Evolutionary conservation across 108 stramenopile species (phyloP), one percentile per base, ranked within the genome.

Genomic region (Stephanodiscus minutulus): DNA sequence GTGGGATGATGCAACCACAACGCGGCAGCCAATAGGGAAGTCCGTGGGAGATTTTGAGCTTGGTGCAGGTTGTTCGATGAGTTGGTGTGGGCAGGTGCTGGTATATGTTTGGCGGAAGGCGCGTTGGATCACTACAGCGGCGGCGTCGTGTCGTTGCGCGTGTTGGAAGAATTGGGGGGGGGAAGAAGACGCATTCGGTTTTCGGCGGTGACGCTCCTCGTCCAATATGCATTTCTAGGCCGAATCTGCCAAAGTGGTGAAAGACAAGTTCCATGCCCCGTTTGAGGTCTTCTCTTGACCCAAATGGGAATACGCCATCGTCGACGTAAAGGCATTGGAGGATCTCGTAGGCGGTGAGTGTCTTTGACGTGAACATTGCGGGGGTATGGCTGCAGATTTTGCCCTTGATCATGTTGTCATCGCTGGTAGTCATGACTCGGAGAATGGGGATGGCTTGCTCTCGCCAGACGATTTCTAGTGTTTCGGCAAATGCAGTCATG

Each of bases 171-270:
- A 33, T 5, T 4, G 31, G 31, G 31, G 31, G 31, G 31, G 31
- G 31, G 31, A 33, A 33, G 31, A 33, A 33, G 5, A 5, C 31
- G 5, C 31, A 33, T 55, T 73, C 72, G 7, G 72, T 73, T 64
- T 73, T 73, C 1, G 47, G 4, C 13, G 28, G 13, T 25, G 46
- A 20, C 3, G 27, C 63, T 13, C 49, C 72, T 49, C 33, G n/a
- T 5, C 63, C 72, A 53, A 64, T 17, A 36, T 73, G 72, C 35
- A 73, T 52, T 28, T 53, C 50, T 1, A 73, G 29, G 1, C 63
- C 62, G 22, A 73, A 50, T 41, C 48, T 73, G 63, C 15, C n/a
- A 64, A 73, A 73, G n/a, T 63, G 37, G 18, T 31, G n/a, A 5
- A 25, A 20, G 59, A 71, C 6, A 5, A 62, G 46, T 15, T 52